phyloP scores from a whole-genome alignment of 2,329 filamentous ascomycete species.

The Phyllosticta citribraziliensis region DNA sequence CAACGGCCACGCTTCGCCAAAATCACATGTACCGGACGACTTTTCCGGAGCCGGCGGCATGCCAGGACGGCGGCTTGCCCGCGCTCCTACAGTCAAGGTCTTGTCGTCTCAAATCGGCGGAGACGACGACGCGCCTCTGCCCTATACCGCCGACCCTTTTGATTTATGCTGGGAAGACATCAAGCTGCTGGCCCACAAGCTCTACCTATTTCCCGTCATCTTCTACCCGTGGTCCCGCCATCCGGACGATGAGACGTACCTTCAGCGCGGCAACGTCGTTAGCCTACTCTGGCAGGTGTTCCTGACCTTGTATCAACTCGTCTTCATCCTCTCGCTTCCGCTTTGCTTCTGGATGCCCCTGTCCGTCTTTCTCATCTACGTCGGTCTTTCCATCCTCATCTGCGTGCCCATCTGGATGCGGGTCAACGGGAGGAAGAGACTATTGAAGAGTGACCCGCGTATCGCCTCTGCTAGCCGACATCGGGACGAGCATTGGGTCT shows the following conservation, averaged over 20 bases:
- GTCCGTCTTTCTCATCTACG: conserved; percentile 25
- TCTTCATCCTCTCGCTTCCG: conserved; percentile 51
- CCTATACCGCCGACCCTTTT: conserved; percentile 18
- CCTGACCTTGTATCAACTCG: conserved; percentile 49
- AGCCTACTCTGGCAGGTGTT: conserved; percentile 49
- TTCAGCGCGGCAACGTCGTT: conserved; percentile 46
- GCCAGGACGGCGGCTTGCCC: background rate
- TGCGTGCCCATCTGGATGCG: conserved; percentile 23
- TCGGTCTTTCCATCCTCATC: conserved; percentile 18
- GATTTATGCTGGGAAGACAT: conserved; percentile 17
- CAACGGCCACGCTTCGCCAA: background rate
- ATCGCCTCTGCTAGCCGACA: conserved; percentile 29
- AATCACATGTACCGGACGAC: background rate
- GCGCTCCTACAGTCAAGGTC: conserved; percentile 6
- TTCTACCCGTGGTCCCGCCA: conserved; percentile 14
- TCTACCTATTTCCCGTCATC: conserved; percentile 14
- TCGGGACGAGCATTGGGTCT: conserved; percentile 66
- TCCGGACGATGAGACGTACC: conserved; percentile 50
- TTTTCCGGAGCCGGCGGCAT: background rate
- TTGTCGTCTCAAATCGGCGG: conserved; percentile 8
- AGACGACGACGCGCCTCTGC: conserved; percentile 11
- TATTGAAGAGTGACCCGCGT: conserved; percentile 46
- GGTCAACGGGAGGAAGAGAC: conserved; percentile 24
- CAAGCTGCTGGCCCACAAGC: conserved; percentile 13
- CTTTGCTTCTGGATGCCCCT: conserved; percentile 36